Evolutionary conservation across 2,329 filamentous ascomycete genomes (phyloP), one percentile per base, ranked within the genome.

Genomic region (Verticillium longisporum): DNA sequence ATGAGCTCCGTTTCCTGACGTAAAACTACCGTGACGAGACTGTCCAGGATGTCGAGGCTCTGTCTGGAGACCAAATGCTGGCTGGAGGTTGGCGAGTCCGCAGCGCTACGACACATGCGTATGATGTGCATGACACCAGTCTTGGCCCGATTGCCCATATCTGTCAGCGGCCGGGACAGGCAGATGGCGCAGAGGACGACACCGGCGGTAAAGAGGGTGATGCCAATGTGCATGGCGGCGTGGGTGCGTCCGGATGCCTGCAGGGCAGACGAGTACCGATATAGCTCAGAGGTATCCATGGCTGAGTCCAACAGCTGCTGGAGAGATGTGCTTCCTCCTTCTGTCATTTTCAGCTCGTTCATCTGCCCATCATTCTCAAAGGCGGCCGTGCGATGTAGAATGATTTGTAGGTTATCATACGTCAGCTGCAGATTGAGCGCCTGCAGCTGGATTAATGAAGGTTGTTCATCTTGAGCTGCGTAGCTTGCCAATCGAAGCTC

Each of bases 111-210:
- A 36, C 61, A 62, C 10, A 59, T 55, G 9, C 58, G 53, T 10
- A 62, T 60, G 14, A 62, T 60, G 33, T 62, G 61, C 61, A 62
- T 62, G n/a, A 62, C 58, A 18, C 61, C 58, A 10, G 26, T 55
- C 21, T 62, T 62, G 5, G 61, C 58, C 15, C 36, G 34, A 21
- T 62, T 54, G 21, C 61, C 60, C 14, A 55, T 55, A 11, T 18
- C 50, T 11, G 61, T 60, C 13, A 62, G 55, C 21, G 61, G 61
- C 33, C 57, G 61, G n/a, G 57, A 54, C 32, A 62, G 21, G 38
- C 37, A 55, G n/a, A 60, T 57, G 14, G 57, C 41, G 34, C 61
- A 62, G 9, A 62, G 55, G n/a, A 62, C 61, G n/a, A 62, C 59
- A 3, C 61, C 61, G 9, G 61, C 61, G 1, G 61, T 62, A 53